phyloP scores from a whole-genome alignment of 2,329 filamentous ascomycete genomes.

The Microdochium paspali region DNA sequence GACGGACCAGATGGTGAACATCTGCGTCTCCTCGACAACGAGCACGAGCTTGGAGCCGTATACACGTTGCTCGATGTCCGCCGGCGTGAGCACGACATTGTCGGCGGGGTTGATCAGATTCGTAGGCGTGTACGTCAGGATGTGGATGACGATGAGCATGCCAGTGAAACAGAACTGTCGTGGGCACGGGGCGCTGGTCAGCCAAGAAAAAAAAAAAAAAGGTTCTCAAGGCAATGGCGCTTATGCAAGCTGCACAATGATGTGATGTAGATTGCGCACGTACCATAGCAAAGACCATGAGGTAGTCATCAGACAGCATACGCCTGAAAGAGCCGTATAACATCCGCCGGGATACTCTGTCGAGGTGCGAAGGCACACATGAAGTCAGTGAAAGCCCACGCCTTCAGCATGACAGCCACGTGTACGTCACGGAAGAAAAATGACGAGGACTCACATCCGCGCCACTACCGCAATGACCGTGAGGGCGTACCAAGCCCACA shows the following conservation, averaged over 20 bases:
- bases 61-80: slow-evolving; percentile 28
- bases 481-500: slow-evolving; percentile 35
- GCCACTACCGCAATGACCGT: slow-evolving; percentile 25
- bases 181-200: too few species aligned
- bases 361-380: background rate
- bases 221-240: too few species aligned
- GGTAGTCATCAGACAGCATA: slow-evolving; percentile 43
- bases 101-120: slow-evolving; percentile 47
- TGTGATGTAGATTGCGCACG: slow-evolving; percentile 12
- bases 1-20: slow-evolving; percentile 45
- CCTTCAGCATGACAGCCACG: too few species aligned
- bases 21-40: slow-evolving; percentile 52
- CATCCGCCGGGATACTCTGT: slow-evolving; percentile 26
- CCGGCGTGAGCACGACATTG: slow-evolving; percentile 30
- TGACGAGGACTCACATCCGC: slow-evolving; percentile 25
- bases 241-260: background rate
- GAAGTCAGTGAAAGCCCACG: background rate
- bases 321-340: slow-evolving; percentile 33
- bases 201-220: too few species aligned
- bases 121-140: slow-evolving; percentile 43
- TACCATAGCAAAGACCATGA: slow-evolving; percentile 44
- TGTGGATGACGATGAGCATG: slow-evolving; percentile 44
- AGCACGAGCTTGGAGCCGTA: slow-evolving; percentile 53
- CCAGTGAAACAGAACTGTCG: slow-evolving; percentile 38
- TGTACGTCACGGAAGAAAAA: background rate